Base-by-base conservation (phyloP, 1,139 yeast species). In the Candida smagusa region DNA sequence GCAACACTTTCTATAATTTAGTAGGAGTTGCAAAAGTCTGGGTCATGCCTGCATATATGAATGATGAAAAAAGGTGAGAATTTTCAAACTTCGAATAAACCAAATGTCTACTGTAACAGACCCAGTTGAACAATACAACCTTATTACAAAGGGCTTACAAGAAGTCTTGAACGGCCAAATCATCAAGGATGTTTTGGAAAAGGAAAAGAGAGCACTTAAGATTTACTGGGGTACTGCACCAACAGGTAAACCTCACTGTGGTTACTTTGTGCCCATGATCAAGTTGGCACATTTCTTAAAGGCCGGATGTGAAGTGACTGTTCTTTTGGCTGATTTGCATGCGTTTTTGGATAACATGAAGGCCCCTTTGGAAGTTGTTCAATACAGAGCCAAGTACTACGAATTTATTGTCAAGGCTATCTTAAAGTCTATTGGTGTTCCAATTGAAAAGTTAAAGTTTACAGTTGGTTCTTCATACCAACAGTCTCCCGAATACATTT, bases 271-370 rank as follows among this genome's bases (percentile, higher is more conserved):
- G 30, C 94, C 97, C 38, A 89, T 94, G 97, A 83, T 94, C 45
- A 92, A 94, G 64, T 66, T 94, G 52, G 98, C 98, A 4, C 94
- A 94, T 58, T 88, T 92, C 61, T 74, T 94, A 61, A 84, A 82
- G 55, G 98, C 99, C 7, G 98, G 97, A 9, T 88, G 96, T 68
- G 94, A 88, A 59, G 95, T 94, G 36, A 89, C 81, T 2, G 94
- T 94, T 7, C 76, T 94, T 44, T 63, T 94, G 52, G 99, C 98
- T n/a, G 98, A 94, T 58, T 72, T 94, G 57, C 99, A 94, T 55
- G 99, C 98, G 8, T 94, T 84, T 58, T 77, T 94, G 59, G 99
- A 94, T 59, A 94, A 92, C 70, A 90, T 92, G 97, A 92, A 94
- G 71, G 98, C 98, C 3, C 86, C 97, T 34, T 74, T 92, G 56